Percentiles rank a stretch among this genome's conserved stretches.
Evolutionary conservation across 2,329 filamentous ascomycete genomes (phyloP).

Genomic region (Fusarium incarnatum): DNA sequence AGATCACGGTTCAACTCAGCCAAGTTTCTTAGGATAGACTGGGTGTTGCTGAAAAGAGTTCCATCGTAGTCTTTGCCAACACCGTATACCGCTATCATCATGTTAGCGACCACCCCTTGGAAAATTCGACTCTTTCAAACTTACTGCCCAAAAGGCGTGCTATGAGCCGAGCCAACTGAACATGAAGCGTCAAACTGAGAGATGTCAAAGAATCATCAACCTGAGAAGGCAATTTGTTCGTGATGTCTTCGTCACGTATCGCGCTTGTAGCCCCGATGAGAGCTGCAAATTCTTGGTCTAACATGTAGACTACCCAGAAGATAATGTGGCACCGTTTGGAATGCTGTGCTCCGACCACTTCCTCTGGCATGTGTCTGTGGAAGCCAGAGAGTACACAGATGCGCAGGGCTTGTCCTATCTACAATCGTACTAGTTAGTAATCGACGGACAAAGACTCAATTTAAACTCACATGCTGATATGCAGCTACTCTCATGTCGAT

Average conservation of each 20-base stretch:
- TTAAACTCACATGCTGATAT: slow-evolving; percentile 51
- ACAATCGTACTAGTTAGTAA: background rate
- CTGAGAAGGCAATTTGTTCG: slow-evolving; percentile 47
- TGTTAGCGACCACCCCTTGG: background rate
- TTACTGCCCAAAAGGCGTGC: slow-evolving; percentile 40
- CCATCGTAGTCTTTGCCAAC: slow-evolving; percentile 47
- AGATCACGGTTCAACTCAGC: slow-evolving; percentile 46
- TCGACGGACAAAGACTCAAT: fast-evolving
- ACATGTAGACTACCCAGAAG: slow-evolving; percentile 49
- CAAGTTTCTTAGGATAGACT: slow-evolving; percentile 45
- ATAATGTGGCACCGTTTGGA: slow-evolving; percentile 46
- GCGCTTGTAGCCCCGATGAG: slow-evolving; percentile 47
- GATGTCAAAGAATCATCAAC: slow-evolving; percentile 45
- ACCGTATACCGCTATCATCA: slow-evolving; percentile 38
- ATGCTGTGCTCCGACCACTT: slow-evolving; percentile 38
- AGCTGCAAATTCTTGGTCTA: slow-evolving; percentile 46
- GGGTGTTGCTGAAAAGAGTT: slow-evolving; percentile 46
- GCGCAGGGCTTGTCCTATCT: slow-evolving; percentile 51
- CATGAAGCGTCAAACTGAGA: slow-evolving; percentile 43
- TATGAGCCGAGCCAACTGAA: slow-evolving; percentile 45
- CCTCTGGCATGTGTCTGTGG: slow-evolving; percentile 45
- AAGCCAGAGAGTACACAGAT: slow-evolving; percentile 50
- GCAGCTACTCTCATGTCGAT: slow-evolving; percentile 55
- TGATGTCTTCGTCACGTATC: slow-evolving; percentile 48
- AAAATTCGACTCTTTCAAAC: fast-evolving